Percentiles rank a stretch among this genome's conserved stretches.
Conservation (phyloP, 257 asterid genomes). For the Forsythia suspensa region DNA sequence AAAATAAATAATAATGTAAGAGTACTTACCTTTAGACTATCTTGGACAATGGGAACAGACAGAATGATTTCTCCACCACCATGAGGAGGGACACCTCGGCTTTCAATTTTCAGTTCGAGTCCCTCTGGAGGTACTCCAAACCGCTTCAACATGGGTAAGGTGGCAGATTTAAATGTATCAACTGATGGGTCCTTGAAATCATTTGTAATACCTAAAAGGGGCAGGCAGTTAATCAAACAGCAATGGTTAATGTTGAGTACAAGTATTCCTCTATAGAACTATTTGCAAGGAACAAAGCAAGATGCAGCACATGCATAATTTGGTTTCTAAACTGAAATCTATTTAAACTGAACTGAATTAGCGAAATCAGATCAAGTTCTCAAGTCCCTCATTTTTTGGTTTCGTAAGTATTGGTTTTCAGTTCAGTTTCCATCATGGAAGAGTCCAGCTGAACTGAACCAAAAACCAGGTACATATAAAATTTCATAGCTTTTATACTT, state of each 20-base stretch:
- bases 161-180: slow-evolving; percentile 77
- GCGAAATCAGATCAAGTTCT: not conserved
- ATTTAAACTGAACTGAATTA: not conserved
- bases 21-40: slow-evolving; percentile 57
- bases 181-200: slow-evolving; percentile 87
- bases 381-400: not conserved
- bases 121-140: slow-evolving; percentile 83
- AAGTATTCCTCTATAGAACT: not conserved
- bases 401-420: not conserved
- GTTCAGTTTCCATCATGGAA: not conserved
- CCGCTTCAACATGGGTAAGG: slow-evolving; percentile 69
- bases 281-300: not conserved
- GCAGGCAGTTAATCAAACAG: not conserved
- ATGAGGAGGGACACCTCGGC: slow-evolving; percentile 82
- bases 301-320: not conserved
- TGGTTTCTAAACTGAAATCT: not conserved
- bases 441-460: not conserved
- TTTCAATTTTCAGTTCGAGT: slow-evolving; percentile 65
- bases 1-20: not conserved
- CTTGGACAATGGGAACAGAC: slow-evolving; percentile 64
- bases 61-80: slow-evolving; percentile 90
- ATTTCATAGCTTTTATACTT: not conserved
- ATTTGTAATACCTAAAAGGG: slow-evolving; percentile 73
- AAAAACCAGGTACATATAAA: not conserved
- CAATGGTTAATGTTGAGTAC: slow-evolving; percentile 9